Evolutionary conservation across 164 flowering plant species (phyloP), one percentile per base, ranked within the genome.

Genomic region (Tetracentron sinense): DNA sequence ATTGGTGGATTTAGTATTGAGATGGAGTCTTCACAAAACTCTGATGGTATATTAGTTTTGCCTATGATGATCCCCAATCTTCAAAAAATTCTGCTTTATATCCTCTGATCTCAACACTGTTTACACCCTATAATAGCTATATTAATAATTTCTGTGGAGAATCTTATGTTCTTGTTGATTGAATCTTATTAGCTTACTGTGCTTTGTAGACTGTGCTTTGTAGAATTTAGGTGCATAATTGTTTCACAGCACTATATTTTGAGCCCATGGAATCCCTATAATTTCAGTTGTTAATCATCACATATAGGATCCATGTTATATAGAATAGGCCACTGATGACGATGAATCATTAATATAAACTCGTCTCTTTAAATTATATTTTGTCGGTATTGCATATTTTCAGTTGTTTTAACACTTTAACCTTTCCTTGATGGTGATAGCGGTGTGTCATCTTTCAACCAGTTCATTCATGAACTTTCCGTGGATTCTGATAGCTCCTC

Each of bases 391-490:
- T 15, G 46, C 11, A 27, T 10, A 1, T 25, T 28, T 26, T 14
- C 7, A n/a, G n/a, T 3, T 44, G 26, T 73, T 60, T 44, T 66
- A 26, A 63, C 70, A 26, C 64, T 25, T 63, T 60, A 56, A 31
- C 16, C n/a, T 63, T 66, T 63, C 48, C 21, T 58, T 69, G 69
- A 14, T 73, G 62, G 10, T 74, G 49, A 53, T 75, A 95, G 99
- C 69, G 99, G 99, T 12, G 97, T 80, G 25, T 95, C 99, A 54
- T 95, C 99, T 59, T 95, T 95, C 84, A 95, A 95, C 75, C 89
- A 84, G 65, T 83, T 95, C 72, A 74, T 95, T 62, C 90, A 90
- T 77, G 91, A 95, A 42, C 87, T 86, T 60, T 80, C 99, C 67
- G 78, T 88, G 60, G 97, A 90, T 73, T 90, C 97, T 66, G 96